Conservation (phyloP, 306 rosid genomes). For the Benincasa hispida region DNA sequence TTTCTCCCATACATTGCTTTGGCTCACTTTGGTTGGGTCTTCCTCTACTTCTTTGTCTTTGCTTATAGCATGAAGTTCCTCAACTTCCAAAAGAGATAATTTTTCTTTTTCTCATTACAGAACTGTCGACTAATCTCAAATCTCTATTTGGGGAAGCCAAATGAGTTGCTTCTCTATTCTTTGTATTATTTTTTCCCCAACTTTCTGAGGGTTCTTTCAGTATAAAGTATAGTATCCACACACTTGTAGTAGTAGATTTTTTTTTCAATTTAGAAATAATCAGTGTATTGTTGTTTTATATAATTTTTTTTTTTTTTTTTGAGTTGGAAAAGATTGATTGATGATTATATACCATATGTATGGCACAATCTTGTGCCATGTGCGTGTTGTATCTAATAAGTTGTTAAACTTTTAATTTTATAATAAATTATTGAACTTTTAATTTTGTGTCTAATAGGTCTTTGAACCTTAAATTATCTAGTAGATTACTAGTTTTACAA, state of each 20-base stretch:
- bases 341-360: too few species aligned
- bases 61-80: constrained; percentile 24
- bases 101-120: neutral
- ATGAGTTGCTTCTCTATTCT: constrained; percentile 1
- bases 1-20: constrained; percentile 14
- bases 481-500: too few species aligned
- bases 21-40: constrained; percentile 25
- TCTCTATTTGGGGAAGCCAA: neutral
- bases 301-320: neutral
- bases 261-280: neutral
- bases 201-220: neutral
- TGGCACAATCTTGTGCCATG: too few species aligned
- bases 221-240: neutral
- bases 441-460: too few species aligned
- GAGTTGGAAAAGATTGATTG: too few species aligned
- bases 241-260: neutral
- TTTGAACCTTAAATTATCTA: too few species aligned
- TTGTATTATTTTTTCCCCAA: neutral
- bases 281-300: neutral
- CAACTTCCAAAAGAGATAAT: constrained; percentile 18
- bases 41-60: constrained; percentile 19
- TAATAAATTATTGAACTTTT: too few species aligned
- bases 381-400: too few species aligned
- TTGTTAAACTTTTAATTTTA: too few species aligned
- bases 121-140: neutral